Conservation (phyloP, 2,329 filamentous ascomycete species). For the Xylariales sp. region DNA sequence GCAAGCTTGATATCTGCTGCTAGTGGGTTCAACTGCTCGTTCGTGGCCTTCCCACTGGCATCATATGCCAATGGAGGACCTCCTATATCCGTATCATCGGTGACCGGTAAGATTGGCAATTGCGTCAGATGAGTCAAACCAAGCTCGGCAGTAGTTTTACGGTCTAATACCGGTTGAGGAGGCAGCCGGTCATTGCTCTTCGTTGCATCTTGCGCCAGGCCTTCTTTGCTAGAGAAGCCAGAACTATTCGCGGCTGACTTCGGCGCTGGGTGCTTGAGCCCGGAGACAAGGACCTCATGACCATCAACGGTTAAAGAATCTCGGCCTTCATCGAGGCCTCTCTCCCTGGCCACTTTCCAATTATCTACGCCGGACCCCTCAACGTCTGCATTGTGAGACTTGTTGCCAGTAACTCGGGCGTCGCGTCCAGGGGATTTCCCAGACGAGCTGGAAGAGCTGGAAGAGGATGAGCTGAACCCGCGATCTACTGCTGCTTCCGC, state of each 20-base stretch:
- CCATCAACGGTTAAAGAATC: constrained; percentile 66
- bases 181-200: constrained; percentile 47
- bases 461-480: constrained; percentile 13
- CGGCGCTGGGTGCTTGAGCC: background rate
- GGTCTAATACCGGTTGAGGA: constrained; percentile 51
- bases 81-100: constrained; percentile 79
- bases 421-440: constrained; percentile 32
- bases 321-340: constrained; percentile 57
- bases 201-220: constrained; percentile 27
- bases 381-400: constrained; percentile 67
- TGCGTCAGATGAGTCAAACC: constrained; percentile 66
- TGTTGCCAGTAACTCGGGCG: constrained; percentile 53
- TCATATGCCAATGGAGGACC: constrained; percentile 61
- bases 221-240: constrained; percentile 24
- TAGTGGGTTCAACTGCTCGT: constrained; percentile 44
- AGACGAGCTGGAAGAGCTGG: constrained; percentile 28
- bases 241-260: constrained; percentile 6
- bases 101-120: constrained; percentile 62
- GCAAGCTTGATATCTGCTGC: constrained; percentile 68
- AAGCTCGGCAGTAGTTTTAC: constrained; percentile 61
- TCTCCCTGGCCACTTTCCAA: constrained; percentile 61
- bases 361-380: constrained; percentile 73
- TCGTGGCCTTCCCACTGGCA: constrained; percentile 42
- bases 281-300: constrained; percentile 62
- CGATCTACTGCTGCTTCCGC: constrained; percentile 13